phyloP scores from a whole-genome alignment of 805 yeast species.

The Pichia phayaonensis region DNA sequence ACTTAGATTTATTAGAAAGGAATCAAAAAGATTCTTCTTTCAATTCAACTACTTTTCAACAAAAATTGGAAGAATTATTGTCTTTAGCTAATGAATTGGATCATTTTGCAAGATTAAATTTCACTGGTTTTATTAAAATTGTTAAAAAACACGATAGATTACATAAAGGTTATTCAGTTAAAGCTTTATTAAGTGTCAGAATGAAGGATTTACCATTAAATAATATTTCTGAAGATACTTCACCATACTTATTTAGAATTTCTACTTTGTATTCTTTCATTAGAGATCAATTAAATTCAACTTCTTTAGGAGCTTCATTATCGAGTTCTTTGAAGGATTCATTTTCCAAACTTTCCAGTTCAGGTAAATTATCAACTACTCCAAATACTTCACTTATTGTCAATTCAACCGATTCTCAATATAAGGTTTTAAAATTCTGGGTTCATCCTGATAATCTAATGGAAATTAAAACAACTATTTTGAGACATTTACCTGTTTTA shows the following conservation, averaged over 20 bases:
- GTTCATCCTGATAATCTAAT: constrained; percentile 92
- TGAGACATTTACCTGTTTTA: constrained; percentile 88
- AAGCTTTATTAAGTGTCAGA: constrained; percentile 82
- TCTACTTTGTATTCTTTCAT: constrained; percentile 75
- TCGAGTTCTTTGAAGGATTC: constrained; percentile 37
- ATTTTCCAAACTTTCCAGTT: constrained; percentile 39
- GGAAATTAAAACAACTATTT: constrained; percentile 94
- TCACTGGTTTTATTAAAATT: constrained; percentile 89
- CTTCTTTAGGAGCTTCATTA: constrained; percentile 25
- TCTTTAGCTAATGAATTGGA: constrained; percentile 78
- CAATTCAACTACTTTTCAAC: constrained; percentile 56
- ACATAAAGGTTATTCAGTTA: constrained; percentile 82
- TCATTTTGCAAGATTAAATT: constrained; percentile 83
- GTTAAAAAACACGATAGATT: constrained; percentile 94
- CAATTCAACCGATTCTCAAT: constrained; percentile 22
- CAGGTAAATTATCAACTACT: constrained; percentile 29
- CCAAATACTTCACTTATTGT: constrained; percentile 22
- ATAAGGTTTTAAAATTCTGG: constrained; percentile 83
- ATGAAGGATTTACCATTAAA: constrained; percentile 84
- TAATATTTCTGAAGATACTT: constrained; percentile 72
- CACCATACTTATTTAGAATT: constrained; percentile 78
- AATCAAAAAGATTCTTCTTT: constrained; percentile 30
- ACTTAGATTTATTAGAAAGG: constrained; percentile 18
- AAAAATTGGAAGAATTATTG: constrained; percentile 64
- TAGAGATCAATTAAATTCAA: constrained; percentile 56